phyloP scores from a whole-genome alignment of 768 basidiomycete genomes.

The Gloeophyllum trabeum region DNA sequence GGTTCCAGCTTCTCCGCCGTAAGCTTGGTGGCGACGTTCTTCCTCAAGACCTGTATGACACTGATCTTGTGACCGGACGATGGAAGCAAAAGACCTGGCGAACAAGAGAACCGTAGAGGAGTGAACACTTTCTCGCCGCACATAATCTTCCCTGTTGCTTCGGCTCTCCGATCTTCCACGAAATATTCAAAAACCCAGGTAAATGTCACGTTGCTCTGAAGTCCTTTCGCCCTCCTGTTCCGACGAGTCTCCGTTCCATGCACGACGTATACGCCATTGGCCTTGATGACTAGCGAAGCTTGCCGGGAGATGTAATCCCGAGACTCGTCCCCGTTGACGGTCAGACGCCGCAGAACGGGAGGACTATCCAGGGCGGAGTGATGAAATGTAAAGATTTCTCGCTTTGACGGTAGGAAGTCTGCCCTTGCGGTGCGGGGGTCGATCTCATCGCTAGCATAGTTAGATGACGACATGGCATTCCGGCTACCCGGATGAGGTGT shows the following conservation, averaged over 20 bases:
- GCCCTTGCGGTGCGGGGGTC: constrained; percentile 14
- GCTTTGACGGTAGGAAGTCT: constrained; percentile 52
- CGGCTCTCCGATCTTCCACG: constrained; percentile 47
- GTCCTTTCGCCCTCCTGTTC: constrained; percentile 6
- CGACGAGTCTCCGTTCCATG: constrained; percentile 45
- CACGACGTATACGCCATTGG: constrained; percentile 68
- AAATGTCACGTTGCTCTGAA: constrained; percentile 27
- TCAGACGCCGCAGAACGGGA: constrained; percentile 63
- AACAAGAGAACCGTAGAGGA: constrained; percentile 67
- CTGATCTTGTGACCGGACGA: constrained; percentile 55
- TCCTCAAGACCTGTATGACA: constrained; percentile 62
- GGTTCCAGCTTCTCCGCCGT: constrained; percentile 49
- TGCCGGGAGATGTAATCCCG: constrained; percentile 71
- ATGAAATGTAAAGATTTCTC: constrained; percentile 59
- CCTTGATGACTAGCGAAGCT: constrained; percentile 55
- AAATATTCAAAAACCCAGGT: constrained; percentile 75
- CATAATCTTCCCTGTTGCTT: constrained; percentile 29
- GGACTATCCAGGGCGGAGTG: constrained; percentile 53
- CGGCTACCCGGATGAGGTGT: constrained; percentile 12
- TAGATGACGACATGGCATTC: constrained; percentile 11
- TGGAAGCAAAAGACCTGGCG: constrained; percentile 52
- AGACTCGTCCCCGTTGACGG: constrained; percentile 52
- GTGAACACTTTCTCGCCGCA: constrained; percentile 64
- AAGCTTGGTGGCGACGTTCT: constrained; percentile 56
- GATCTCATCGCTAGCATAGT: background rate